Evolutionary conservation across 176 grass and related monocot genomes (phyloP).

Genomic region (Cenchrus fungigraminus): DNA sequence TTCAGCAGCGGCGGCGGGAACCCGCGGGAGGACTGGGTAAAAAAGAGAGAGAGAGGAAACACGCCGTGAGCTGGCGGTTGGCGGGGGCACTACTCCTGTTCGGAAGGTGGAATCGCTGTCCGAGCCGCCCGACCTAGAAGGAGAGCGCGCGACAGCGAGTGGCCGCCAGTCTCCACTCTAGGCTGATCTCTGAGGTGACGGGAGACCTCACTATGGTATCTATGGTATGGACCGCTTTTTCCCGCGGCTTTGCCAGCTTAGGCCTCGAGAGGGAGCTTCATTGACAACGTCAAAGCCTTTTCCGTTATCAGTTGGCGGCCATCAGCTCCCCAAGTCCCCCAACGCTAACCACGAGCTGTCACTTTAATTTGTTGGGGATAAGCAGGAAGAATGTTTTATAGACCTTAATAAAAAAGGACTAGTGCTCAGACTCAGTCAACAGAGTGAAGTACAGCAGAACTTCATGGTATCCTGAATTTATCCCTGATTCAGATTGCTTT

Average conservation of each 20-base stretch:
- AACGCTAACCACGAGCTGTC: background rate
- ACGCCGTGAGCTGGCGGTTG: slow-evolving; percentile 20
- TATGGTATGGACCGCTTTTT: background rate
- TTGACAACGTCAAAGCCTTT: slow-evolving; percentile 52
- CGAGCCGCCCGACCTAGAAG: background rate
- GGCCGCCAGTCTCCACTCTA: background rate
- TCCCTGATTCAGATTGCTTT: background rate
- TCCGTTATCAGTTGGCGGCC: background rate
- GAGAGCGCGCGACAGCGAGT: background rate
- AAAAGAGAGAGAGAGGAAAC: background rate
- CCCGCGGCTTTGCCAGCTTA: slow-evolving; percentile 49
- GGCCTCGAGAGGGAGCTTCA: background rate
- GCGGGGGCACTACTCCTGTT: slow-evolving; percentile 3
- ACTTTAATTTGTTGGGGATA: background rate
- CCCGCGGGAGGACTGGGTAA: slow-evolving; percentile 42
- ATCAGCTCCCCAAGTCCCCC: background rate
- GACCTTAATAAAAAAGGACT: background rate
- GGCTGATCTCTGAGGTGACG: slow-evolving; percentile 18
- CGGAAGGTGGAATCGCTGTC: background rate
- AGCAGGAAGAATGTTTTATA: background rate
- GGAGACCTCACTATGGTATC: slow-evolving; percentile 4
- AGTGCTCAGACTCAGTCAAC: background rate
- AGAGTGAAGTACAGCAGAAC: background rate
- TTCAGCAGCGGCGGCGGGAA: slow-evolving; percentile 13
- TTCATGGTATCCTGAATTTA: background rate